Conservation (phyloP, 2,329 filamentous ascomycete genomes). For the Aspergillus sclerotialis region DNA sequence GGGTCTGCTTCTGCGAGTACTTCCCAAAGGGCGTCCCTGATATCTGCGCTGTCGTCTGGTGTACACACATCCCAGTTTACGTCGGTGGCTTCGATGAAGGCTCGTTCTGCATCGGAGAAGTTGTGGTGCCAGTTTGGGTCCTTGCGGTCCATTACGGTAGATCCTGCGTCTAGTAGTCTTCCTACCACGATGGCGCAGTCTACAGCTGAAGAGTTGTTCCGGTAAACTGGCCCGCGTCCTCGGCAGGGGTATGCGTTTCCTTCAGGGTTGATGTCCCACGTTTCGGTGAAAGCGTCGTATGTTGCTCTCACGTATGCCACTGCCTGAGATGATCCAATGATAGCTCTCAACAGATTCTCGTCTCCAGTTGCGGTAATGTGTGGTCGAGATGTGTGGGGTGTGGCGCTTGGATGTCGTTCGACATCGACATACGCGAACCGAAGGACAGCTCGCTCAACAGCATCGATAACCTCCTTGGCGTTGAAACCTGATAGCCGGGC, state of each 20-base stretch:
- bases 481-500: constrained; percentile 1
- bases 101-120: constrained; percentile 13
- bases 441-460: constrained; percentile 19
- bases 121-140: constrained; percentile 6
- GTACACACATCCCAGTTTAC: constrained; percentile 23
- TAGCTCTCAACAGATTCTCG: constrained; percentile 12
- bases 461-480: constrained; percentile 8
- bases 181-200: constrained; percentile 30
- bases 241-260: constrained; percentile 17
- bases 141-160: constrained; percentile 24
- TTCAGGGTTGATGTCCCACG: constrained; percentile 11
- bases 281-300: background rate
- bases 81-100: constrained; percentile 21
- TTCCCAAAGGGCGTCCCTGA: constrained; percentile 15
- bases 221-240: constrained; percentile 25
- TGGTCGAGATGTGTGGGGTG: constrained; percentile 6
- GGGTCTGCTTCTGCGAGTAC: constrained; percentile 4
- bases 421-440: constrained; percentile 20
- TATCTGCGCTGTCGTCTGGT: constrained; percentile 3
- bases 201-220: constrained; percentile 16
- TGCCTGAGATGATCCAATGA: constrained; percentile 11
- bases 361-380: constrained; percentile 7
- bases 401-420: constrained; percentile 20
- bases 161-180: constrained; percentile 29
- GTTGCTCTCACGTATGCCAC: constrained; percentile 12